Percentiles rank a stretch among this genome's conserved stretches.
These are phyloP conservation scores for Salix purpurea DNA, from an alignment of 345 rosid species.

Conservation along the genomic window DNA sequence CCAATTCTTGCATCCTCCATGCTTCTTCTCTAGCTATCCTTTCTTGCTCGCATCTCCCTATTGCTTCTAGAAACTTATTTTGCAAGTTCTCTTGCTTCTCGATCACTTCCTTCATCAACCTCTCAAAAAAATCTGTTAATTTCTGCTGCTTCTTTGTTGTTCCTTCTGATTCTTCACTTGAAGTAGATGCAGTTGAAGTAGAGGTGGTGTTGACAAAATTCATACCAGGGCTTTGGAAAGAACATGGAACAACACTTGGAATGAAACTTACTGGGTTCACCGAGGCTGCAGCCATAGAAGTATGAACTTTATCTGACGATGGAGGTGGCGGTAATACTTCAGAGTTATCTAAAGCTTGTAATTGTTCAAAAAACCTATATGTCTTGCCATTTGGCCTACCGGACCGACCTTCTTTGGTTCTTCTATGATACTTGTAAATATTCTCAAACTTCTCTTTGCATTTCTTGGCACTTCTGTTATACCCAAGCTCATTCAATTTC, in stretches of 20 bases:
- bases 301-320: slow-evolving; percentile 10
- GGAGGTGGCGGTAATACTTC: not conserved
- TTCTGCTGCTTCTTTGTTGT: slow-evolving; percentile 21
- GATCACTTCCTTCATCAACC: slow-evolving; percentile 25
- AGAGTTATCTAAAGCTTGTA: slow-evolving; percentile 24
- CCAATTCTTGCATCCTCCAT: slow-evolving; percentile 30
- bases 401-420: slow-evolving; percentile 30
- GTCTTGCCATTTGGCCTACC: slow-evolving; percentile 22
- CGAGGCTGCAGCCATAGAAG: not conserved
- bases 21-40: slow-evolving; percentile 30
- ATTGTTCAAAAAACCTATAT: slow-evolving; percentile 29
- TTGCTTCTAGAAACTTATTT: slow-evolving; percentile 22
- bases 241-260: slow-evolving; percentile 9
- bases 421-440: slow-evolving; percentile 30
- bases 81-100: slow-evolving; percentile 32
- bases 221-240: slow-evolving; percentile 6
- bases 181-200: slow-evolving; percentile 19
- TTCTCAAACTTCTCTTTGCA: slow-evolving; percentile 37
- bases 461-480: slow-evolving; percentile 30
- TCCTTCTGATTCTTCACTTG: slow-evolving; percentile 26
- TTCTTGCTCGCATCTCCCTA: slow-evolving; percentile 27
- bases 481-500: slow-evolving; percentile 28
- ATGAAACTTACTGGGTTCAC: slow-evolving; percentile 12
- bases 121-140: slow-evolving; percentile 16
- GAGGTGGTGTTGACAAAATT: slow-evolving; percentile 18